A percentile compares a stretch with the other conserved stretches of the same genome.
phyloP scores from a whole-genome alignment of 2,329 filamentous ascomycete genomes.

The Colletotrichum echinochloae region DNA sequence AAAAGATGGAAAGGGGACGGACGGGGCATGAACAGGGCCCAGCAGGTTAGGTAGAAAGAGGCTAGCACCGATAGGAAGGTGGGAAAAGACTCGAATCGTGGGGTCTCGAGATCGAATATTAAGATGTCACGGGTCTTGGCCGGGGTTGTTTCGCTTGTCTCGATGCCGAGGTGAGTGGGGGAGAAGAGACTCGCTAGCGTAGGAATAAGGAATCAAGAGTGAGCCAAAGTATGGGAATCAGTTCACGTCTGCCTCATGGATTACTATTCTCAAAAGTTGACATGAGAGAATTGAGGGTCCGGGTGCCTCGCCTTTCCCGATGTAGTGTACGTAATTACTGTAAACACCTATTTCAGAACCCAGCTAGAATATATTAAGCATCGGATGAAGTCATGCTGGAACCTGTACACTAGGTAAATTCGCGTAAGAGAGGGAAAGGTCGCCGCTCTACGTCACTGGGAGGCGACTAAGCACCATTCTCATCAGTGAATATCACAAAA shows the following conservation, averaged over 20 bases:
- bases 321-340: neutral
- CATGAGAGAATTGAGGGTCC: neutral
- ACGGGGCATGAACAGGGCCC: conserved; percentile 16
- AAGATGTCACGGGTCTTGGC: conserved; percentile 11
- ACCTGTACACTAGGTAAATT: no score
- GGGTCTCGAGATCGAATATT: neutral
- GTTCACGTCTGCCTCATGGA: neutral
- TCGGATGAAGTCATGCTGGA: neutral
- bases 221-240: conserved; percentile 4
- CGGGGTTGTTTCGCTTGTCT: neutral
- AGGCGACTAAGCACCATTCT: neutral
- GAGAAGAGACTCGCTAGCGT: neutral
- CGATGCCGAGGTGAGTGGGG: neutral
- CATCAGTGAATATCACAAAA: neutral
- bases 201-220: neutral
- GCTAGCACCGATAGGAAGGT: conserved; percentile 12
- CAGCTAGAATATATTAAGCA: neutral
- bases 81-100: neutral
- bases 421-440: neutral
- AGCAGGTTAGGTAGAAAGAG: conserved; percentile 23
- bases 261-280: conserved; percentile 9
- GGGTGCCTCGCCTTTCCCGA: neutral
- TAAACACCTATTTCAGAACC: neutral
- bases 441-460: neutral
- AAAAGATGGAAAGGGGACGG: conserved; percentile 7